These are phyloP conservation scores for Coriolopsis trogii DNA, from an alignment of 1,284 basidiomycete species.

Conservation along the genomic window DNA sequence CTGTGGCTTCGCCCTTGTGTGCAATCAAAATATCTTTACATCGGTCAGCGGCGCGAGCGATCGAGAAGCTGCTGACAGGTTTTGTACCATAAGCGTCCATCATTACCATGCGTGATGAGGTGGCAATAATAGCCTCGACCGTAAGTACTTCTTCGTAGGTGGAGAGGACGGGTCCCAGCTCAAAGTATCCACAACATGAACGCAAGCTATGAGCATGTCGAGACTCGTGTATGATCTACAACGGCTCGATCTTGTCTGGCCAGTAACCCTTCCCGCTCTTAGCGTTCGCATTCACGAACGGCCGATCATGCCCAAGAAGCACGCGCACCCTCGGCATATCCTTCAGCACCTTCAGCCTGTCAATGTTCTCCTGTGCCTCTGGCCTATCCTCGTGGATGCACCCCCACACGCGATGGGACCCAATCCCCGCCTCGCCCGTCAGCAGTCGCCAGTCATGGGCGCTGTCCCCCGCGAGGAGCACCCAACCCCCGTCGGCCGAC, in stretches of 20 bases:
- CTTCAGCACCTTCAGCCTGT: conserved; percentile 41
- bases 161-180: neutral
- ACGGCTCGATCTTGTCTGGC: conserved; percentile 36
- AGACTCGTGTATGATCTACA: neutral
- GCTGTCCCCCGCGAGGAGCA: conserved; percentile 57
- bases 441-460: conserved; percentile 57
- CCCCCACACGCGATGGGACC: conserved; percentile 27
- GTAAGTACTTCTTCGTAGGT: too few relatives aligned
- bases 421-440: conserved; percentile 48
- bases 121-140: too few relatives aligned
- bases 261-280: conserved; percentile 41
- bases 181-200: neutral
- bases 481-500: conserved; percentile 54
- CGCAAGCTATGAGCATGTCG: neutral
- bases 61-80: too few relatives aligned
- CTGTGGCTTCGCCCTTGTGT: too few relatives aligned
- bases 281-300: conserved; percentile 50
- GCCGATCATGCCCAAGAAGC: conserved; percentile 52
- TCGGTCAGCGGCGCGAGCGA: too few relatives aligned
- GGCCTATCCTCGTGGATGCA: conserved; percentile 49
- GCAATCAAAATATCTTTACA: too few relatives aligned
- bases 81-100: too few relatives aligned
- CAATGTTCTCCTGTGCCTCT: conserved; percentile 44
- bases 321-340: conserved; percentile 44
- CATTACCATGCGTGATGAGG: too few relatives aligned